A percentile compares a stretch with the other conserved stretches of the same genome.
Evolutionary conservation across 164 flowering plant species (phyloP).

Genomic region (Chimonanthus praecox): DNA sequence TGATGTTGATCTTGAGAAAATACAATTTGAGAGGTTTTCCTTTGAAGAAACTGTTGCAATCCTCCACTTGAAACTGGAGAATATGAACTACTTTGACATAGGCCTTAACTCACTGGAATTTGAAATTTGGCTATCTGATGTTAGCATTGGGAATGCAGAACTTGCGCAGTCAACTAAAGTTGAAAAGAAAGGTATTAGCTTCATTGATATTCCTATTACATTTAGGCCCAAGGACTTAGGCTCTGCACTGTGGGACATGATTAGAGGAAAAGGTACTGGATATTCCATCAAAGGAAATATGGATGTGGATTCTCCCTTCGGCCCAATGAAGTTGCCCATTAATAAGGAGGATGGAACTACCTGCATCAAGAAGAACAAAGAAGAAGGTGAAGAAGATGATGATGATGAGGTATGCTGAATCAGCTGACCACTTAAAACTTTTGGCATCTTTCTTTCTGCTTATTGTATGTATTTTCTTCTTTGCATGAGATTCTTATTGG

Average conservation of each 20-base stretch:
- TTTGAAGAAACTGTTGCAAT: conserved; percentile 26
- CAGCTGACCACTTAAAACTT: neutral
- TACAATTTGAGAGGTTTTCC: conserved; percentile 18
- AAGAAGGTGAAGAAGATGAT: conserved; percentile 22
- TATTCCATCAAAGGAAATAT: conserved; percentile 24
- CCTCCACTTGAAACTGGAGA: conserved; percentile 24
- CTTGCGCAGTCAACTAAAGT: conserved; percentile 16
- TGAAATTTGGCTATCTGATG: conserved; percentile 21
- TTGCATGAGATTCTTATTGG: neutral
- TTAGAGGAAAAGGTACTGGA: conserved; percentile 26
- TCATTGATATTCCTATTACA: conserved; percentile 19
- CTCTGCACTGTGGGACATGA: conserved; percentile 30
- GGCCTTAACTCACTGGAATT: conserved; percentile 25
- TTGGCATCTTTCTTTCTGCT: neutral
- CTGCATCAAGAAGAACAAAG: conserved; percentile 15
- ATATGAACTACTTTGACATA: conserved; percentile 29
- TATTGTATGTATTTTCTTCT: neutral
- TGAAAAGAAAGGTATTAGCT: conserved; percentile 18
- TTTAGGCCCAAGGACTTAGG: conserved; percentile 30
- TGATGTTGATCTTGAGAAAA: conserved; percentile 13
- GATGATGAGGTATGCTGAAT: conserved; percentile 6
- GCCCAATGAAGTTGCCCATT: conserved; percentile 25
- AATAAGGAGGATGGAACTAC: conserved; percentile 19
- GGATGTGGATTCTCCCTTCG: conserved; percentile 21
- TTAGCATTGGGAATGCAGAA: conserved; percentile 17